Base-by-base conservation (phyloP, 2,329 filamentous ascomycete species). In the Pleomassaria siparia region DNA sequence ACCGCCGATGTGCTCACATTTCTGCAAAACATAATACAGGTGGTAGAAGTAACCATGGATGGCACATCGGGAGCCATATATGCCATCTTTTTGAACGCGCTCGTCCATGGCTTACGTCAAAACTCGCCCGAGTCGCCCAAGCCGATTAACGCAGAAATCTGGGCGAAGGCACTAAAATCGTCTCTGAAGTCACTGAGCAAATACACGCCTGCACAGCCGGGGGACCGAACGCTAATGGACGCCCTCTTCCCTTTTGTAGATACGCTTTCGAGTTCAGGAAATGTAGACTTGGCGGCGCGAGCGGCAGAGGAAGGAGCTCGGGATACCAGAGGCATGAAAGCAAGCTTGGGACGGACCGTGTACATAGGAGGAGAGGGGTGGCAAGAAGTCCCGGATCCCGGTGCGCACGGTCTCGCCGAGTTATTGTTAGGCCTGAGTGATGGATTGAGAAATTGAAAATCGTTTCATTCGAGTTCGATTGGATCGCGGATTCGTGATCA, bases 221-320 rank as follows among this genome's bases (percentile, higher is more conserved):
- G 94, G 22, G 94, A 99, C 68, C 81, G 94, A 42, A 99, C 94
- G 0, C 75, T 97, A 28, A 82, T 97, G 26, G 94, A 99, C 72
- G 91, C 92, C 1, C 76, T 99, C 41, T 82, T 88, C 53, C 94
- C 94, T 1, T 99, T 97, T 66, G 85, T 95, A 43, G 81, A 89
- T 35, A 82, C 80, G 2, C 79, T 97, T 2, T 77, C 73, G 6
- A 72, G 80, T 62, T 85, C 84, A 0, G 82, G 82, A 12, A 82
- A 88, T 64, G 69, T 94, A 16, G 80, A 82, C 55, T 78, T 84
- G 65, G 91, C 94, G 7, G 90, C 89, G 0, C 77, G 83, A 59
- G 90, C 89, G 2, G 86, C 91, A 0, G 81, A 82, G 54, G 78
- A 84, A 39, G 94, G 87, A 0, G 87, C 91, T 3, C 86, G 92